Evolutionary conservation across 371 early-diverging fungal genomes (phyloP), one percentile per base, ranked within the genome.

Genomic region (Mortierella sp.): DNA sequence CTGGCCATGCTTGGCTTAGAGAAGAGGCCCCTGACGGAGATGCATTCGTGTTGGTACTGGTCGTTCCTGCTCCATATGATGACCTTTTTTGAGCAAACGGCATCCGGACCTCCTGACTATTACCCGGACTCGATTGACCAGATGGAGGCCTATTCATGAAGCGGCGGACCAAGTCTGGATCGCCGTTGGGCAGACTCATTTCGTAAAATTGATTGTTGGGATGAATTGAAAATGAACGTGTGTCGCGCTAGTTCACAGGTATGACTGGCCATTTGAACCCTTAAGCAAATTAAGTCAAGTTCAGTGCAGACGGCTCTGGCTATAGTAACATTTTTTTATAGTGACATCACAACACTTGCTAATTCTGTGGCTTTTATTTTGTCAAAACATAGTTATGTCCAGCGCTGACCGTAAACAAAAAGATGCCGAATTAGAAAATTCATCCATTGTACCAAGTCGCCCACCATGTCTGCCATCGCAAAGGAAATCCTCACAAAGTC

Each of bases 401-500:
- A n/a, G n/a, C n/a, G n/a, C n/a, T n/a, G n/a, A n/a, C n/a, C n/a
- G n/a, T n/a, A n/a, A n/a, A n/a, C n/a, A n/a, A n/a, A n/a, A n/a
- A n/a, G n/a, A n/a, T n/a, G n/a, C n/a, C n/a, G n/a, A n/a, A n/a
- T n/a, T n/a, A n/a, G n/a, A n/a, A n/a, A n/a, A n/a, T 21, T 40
- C 32, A 36, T 57, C 59, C 58, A 28, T 28, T 36, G 63, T 1
- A 45, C 58, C 15, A 21, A 32, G 36, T 45, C 58, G 4, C 22
- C 48, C 61, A 69, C 53, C 66, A 81, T 81, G 82, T 81, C 82
- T 33, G 33, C 72, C 67, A 81, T 81, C 41, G 82, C 82, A 32
- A 76, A 72, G 76, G 82, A 81, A 66, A 72, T 81, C 70, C 76
- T 81, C 73, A 69, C 76, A 58, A 81, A 81, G 67, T 61, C 82